Evolutionary conservation across 192 early-diverging fungal genomes (phyloP).

Genomic region (Coemansia sp.): DNA sequence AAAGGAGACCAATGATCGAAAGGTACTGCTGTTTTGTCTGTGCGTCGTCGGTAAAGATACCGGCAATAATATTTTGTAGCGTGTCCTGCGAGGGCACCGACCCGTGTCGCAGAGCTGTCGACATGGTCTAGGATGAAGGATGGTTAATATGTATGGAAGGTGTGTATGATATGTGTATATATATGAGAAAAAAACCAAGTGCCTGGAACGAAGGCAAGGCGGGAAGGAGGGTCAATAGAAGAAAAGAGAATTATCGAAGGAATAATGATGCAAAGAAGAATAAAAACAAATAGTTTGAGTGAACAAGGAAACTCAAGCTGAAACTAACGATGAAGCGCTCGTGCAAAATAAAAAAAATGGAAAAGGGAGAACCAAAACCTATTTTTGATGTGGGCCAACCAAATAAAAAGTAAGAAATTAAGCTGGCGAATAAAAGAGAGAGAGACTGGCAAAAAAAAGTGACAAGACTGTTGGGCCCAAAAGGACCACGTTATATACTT

Average conservation of each 20-base stretch:
- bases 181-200: neutral
- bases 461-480: no score
- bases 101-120: neutral
- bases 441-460: neutral
- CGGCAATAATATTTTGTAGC: conserved; percentile 42
- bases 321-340: no score
- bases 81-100: conserved; percentile 16
- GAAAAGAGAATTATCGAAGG: neutral
- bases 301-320: no score
- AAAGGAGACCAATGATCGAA: conserved; percentile 57
- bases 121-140: neutral
- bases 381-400: neutral
- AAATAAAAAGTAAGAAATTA: neutral
- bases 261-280: neutral
- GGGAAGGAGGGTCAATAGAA: neutral
- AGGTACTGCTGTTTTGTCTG: conserved; percentile 46
- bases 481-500: neutral
- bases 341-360: neutral
- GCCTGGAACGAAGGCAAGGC: no score
- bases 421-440: neutral
- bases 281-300: neutral
- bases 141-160: neutral
- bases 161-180: conserved; percentile 10
- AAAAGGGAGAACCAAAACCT: neutral
- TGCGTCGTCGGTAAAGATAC: conserved; percentile 44